Percentiles rank a stretch among this genome's conserved stretches.
phyloP scores from a whole-genome alignment of 163 green algal species.

The Smithsoniella earleae region DNA sequence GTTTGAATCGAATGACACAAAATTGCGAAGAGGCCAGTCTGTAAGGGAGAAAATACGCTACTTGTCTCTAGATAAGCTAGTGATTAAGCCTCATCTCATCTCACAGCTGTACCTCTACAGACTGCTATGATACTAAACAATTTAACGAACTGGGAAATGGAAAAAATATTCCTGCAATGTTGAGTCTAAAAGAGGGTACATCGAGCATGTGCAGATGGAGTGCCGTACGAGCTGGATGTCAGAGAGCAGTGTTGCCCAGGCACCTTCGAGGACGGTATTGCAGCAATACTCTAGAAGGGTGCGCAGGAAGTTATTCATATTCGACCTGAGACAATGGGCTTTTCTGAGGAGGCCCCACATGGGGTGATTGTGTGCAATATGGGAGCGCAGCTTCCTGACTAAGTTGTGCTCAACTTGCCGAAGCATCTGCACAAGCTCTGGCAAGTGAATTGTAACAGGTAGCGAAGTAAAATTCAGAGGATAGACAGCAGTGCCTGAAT shows the following conservation, averaged over 20 bases:
- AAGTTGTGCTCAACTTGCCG: not conserved
- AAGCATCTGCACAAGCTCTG: slow-evolving; percentile 8
- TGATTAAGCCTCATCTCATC: too few species aligned
- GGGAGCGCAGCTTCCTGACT: not conserved
- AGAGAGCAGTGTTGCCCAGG: not conserved
- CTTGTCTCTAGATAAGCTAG: too few species aligned
- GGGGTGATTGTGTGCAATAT: not conserved
- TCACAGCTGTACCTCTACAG: too few species aligned
- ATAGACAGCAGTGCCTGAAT: not conserved
- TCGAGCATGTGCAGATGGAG: not conserved
- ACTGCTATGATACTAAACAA: too few species aligned
- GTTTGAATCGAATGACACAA: too few species aligned
- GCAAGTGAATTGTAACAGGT: too few species aligned
- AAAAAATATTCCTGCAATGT: too few species aligned
- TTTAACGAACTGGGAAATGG: too few species aligned
- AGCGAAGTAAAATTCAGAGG: too few species aligned
- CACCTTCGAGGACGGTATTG: slow-evolving; percentile 2
- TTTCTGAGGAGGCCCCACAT: slow-evolving; percentile 13
- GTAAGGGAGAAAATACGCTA: too few species aligned
- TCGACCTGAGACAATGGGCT: not conserved
- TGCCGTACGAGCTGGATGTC: not conserved
- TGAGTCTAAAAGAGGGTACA: too few species aligned
- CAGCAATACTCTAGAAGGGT: not conserved
- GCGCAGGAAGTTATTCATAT: slow-evolving; percentile 18
- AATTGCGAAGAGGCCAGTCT: too few species aligned